Conservation (phyloP, 805 yeast species). For the Saccharomycopsis microspora region DNA sequence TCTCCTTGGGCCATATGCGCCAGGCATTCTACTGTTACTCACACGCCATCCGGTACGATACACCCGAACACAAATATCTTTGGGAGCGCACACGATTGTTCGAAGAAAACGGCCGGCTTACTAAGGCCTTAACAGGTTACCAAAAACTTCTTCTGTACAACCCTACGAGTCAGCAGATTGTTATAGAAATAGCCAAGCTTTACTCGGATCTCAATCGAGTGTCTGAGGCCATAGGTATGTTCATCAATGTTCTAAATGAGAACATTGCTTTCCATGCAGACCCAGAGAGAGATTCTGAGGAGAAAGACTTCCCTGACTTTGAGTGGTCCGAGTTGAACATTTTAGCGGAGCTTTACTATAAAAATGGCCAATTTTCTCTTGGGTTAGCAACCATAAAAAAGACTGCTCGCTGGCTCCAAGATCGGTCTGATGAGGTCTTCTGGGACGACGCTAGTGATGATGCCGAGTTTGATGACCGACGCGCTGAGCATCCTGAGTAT, state of each 20-base stretch:
- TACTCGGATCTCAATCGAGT: conserved; percentile 42
- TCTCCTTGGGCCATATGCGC: conserved; percentile 52
- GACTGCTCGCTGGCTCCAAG: conserved; percentile 71
- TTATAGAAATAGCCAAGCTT: conserved; percentile 48
- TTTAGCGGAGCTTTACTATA: conserved; percentile 66
- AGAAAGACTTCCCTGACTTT: conserved; percentile 38
- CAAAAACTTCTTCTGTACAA: conserved; percentile 41
- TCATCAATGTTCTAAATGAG: conserved; percentile 48
- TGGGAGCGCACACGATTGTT: conserved; percentile 58
- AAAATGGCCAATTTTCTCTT: conserved; percentile 48
- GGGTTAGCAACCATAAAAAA: conserved; percentile 58
- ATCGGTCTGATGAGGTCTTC: conserved; percentile 24
- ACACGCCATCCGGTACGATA: conserved; percentile 34
- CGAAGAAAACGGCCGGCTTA: conserved; percentile 51
- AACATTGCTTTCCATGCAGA: conserved; percentile 29
- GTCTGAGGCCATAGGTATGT: conserved; percentile 65
- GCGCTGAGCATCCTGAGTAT: conserved; percentile 36
- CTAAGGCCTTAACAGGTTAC: conserved; percentile 66
- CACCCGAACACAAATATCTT: conserved; percentile 42
- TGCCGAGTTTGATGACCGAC: conserved; percentile 71
- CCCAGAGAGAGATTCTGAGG: conserved; percentile 17
- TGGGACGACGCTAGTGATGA: conserved; percentile 42
- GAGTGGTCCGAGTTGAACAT: conserved; percentile 87
- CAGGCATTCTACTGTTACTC: conserved; percentile 76
- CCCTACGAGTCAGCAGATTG: conserved; percentile 49